phyloP scores from a whole-genome alignment of 768 basidiomycete species.

The Phlebiopsis gigantea region DNA sequence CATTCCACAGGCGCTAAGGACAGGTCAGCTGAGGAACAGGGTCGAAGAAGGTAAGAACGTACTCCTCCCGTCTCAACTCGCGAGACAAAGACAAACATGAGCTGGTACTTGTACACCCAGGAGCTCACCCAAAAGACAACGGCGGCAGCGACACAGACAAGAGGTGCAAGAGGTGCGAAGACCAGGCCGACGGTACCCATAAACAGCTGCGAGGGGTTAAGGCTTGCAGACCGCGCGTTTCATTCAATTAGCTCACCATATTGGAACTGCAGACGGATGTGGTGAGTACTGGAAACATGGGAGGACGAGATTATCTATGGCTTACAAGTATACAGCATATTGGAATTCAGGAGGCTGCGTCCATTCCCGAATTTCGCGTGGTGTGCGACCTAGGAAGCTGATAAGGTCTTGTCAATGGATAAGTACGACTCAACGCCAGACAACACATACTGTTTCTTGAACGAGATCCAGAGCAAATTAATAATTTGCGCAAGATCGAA shows the following conservation, averaged over 20 bases:
- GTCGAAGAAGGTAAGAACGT: slow-evolving; percentile 18
- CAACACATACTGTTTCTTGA: slow-evolving; percentile 67
- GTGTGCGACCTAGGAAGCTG: slow-evolving; percentile 82
- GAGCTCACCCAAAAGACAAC: slow-evolving; percentile 85
- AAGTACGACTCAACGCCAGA: neutral
- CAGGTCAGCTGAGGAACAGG: slow-evolving; percentile 4
- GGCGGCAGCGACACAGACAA: slow-evolving; percentile 79
- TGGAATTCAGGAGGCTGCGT: slow-evolving; percentile 89
- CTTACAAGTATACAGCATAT: slow-evolving; percentile 80
- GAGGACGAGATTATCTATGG: no score
- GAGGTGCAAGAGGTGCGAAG: slow-evolving; percentile 91
- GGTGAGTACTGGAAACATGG: no score
- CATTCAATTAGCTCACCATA: slow-evolving; percentile 37
- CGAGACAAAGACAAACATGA: slow-evolving; percentile 91
- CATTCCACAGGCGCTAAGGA: slow-evolving; percentile 83
- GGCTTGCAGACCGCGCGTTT: slow-evolving; percentile 10
- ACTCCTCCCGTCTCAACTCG: slow-evolving; percentile 93
- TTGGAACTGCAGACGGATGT: slow-evolving; percentile 38
- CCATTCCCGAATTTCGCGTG: slow-evolving; percentile 85
- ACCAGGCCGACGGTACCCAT: slow-evolving; percentile 92
- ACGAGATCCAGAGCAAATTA: slow-evolving; percentile 80
- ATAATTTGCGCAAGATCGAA: slow-evolving; percentile 96
- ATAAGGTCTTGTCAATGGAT: neutral
- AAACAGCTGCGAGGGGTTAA: slow-evolving; percentile 48
- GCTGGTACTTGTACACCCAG: slow-evolving; percentile 92